These are phyloP conservation scores for Phytophthora constricta DNA, from an alignment of 352 stramenopile genomes.

Conservation along the genomic window DNA sequence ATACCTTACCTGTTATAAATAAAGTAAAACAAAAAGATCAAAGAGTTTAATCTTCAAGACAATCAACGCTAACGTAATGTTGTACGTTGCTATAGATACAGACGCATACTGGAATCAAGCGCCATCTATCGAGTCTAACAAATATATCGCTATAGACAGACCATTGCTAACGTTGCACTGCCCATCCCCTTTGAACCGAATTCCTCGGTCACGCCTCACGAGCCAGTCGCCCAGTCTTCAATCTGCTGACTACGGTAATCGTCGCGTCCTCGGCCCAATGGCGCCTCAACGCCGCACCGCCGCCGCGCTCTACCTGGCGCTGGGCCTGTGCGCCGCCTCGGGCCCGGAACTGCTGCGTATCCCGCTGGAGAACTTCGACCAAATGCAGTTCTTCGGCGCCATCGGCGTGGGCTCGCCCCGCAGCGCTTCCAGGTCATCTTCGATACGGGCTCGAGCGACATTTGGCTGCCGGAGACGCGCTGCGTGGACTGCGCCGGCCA, in stretches of 20 bases:
- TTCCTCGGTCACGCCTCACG: too few relatives aligned
- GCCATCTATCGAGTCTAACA: too few relatives aligned
- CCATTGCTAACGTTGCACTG: too few relatives aligned
- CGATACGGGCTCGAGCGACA: slow-evolving; percentile 77
- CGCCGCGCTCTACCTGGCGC: not conserved
- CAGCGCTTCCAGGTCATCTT: slow-evolving; percentile 80
- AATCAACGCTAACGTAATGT: too few relatives aligned
- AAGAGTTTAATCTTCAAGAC: too few relatives aligned
- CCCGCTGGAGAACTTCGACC: slow-evolving; percentile 75
- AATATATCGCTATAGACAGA: too few relatives aligned
- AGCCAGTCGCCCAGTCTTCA: not conserved
- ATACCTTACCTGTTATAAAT: too few relatives aligned
- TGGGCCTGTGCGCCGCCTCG: not conserved
- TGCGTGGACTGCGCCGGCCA: slow-evolving; percentile 55
- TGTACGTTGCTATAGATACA: too few relatives aligned
- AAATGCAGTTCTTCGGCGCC: slow-evolving; percentile 78
- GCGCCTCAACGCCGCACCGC: not conserved
- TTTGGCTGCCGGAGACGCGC: slow-evolving; percentile 56
- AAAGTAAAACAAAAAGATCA: too few relatives aligned
- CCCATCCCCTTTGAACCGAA: too few relatives aligned
- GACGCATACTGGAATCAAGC: too few relatives aligned
- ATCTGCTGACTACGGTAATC: not conserved
- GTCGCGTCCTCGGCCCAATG: not conserved
- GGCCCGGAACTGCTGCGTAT: slow-evolving; percentile 50
- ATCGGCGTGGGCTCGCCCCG: slow-evolving; percentile 67